Conservation (phyloP, 352 stramenopile genomes). For the Globisporangium paddicum region DNA sequence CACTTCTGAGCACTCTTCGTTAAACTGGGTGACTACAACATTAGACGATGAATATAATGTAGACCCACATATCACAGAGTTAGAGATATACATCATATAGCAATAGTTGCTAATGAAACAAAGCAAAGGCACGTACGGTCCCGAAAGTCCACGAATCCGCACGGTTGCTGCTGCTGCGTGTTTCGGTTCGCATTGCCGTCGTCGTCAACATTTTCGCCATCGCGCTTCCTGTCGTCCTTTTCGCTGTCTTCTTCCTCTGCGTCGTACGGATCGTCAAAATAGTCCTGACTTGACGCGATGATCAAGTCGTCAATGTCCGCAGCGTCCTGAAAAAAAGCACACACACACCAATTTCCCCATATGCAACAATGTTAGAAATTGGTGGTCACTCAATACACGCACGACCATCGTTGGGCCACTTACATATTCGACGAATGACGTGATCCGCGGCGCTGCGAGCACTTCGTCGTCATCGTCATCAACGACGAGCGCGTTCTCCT, state of each 20-base stretch:
- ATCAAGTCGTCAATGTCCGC: conserved; percentile 14
- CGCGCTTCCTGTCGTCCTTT: neutral
- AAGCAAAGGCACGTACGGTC: conserved; percentile 7
- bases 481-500: neutral
- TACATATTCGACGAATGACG: conserved; percentile 17
- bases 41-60: neutral
- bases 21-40: conserved; percentile 9
- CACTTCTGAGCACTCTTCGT: conserved; percentile 13
- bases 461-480: conserved; percentile 8
- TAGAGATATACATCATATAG: neutral
- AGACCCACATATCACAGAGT: neutral
- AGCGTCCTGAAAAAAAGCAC: conserved; percentile 9
- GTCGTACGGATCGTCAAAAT: conserved; percentile 10
- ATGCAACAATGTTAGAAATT: neutral
- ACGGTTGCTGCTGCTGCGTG: conserved; percentile 5
- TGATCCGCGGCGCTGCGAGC: conserved; percentile 5
- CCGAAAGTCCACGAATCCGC: conserved; percentile 17
- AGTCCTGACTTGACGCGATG: conserved; percentile 17
- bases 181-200: neutral
- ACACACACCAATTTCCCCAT: neutral
- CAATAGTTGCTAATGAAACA: neutral
- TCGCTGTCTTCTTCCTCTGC: neutral
- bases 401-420: neutral
- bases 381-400: no score
- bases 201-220: neutral